phyloP scores from a whole-genome alignment of 805 yeast species.

The Ogataea allantospora region DNA sequence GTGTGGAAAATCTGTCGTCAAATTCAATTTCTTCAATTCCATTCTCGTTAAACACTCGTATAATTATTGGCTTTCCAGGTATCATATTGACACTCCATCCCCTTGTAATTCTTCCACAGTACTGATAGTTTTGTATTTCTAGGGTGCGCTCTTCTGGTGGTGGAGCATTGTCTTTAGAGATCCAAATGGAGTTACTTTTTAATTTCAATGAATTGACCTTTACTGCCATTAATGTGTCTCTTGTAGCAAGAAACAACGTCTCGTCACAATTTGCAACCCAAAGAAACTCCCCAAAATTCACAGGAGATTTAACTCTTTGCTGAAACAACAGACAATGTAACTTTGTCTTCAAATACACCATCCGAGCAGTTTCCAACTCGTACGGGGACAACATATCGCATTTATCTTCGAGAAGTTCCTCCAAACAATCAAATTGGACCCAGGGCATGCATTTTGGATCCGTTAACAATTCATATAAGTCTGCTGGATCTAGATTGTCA shows the following conservation, averaged over 20 bases:
- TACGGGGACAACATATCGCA: background rate
- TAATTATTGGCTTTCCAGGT: conserved; percentile 1
- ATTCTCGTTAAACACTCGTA: conserved; percentile 2
- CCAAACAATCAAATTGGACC: background rate
- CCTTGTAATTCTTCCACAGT: conserved; percentile 1
- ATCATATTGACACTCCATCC: conserved; percentile 8
- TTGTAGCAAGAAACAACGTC: conserved; percentile 3
- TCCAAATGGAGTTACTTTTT: conserved; percentile 1
- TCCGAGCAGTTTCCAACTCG: conserved; percentile 1
- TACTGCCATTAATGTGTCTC: conserved; percentile 5
- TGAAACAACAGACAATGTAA: conserved; percentile 4
- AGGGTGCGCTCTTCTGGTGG: background rate
- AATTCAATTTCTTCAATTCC: conserved; percentile 6
- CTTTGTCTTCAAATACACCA: conserved; percentile 7
- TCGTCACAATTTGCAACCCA: conserved; percentile 4
- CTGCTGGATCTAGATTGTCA: background rate
- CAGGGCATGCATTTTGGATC: conserved; percentile 1
- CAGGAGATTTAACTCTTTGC: conserved; percentile 1
- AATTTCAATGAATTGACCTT: background rate
- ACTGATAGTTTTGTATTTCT: background rate
- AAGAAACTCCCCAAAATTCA: conserved; percentile 4
- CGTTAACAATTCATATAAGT: background rate
- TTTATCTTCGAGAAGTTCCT: background rate
- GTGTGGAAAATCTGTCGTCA: background rate
- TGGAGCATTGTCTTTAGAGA: background rate